These are phyloP conservation scores for Bjerkandera adusta DNA, from an alignment of 1,284 basidiomycete species.

Conservation along the genomic window DNA sequence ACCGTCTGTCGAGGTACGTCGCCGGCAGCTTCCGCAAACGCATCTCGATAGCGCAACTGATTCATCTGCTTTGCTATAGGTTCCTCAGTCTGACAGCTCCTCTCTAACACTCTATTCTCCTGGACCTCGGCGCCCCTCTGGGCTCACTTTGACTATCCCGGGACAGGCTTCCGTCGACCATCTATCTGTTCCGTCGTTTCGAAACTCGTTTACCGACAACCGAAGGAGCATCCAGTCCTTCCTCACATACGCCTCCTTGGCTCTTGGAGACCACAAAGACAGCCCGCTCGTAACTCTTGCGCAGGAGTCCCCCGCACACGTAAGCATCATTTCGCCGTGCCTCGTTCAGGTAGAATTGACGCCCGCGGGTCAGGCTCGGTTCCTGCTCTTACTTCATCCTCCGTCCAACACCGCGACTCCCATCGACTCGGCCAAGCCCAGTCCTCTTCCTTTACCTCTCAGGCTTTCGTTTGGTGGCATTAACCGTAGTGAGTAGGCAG, in stretches of 20 bases:
- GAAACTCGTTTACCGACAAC: conserved; percentile 26
- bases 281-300: conserved; percentile 4
- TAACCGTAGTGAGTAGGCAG: no score
- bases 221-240: conserved; percentile 27
- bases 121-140: conserved; percentile 19
- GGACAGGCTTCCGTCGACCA: conserved; percentile 27
- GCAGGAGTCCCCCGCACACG: conserved; percentile 7
- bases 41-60: conserved; percentile 7
- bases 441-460: conserved; percentile 9
- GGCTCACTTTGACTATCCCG: conserved; percentile 16
- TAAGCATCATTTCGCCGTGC: conserved; percentile 1
- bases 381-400: conserved; percentile 18
- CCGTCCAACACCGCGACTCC: conserved; percentile 14
- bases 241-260: conserved; percentile 21
- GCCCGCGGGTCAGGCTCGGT: conserved; percentile 14
- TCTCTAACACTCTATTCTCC: conserved; percentile 26
- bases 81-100: conserved; percentile 22
- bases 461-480: conserved; percentile 16
- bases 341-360: neutral
- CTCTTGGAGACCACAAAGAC: conserved; percentile 9
- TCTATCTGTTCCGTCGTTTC: conserved; percentile 30
- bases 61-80: conserved; percentile 5
- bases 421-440: conserved; percentile 12
- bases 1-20: conserved; percentile 8
- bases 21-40: neutral